Evolutionary conservation across 2,329 filamentous ascomycete species (phyloP), one percentile per base, ranked within the genome.

Genomic region (Lasiodiplodia theobromae): DNA sequence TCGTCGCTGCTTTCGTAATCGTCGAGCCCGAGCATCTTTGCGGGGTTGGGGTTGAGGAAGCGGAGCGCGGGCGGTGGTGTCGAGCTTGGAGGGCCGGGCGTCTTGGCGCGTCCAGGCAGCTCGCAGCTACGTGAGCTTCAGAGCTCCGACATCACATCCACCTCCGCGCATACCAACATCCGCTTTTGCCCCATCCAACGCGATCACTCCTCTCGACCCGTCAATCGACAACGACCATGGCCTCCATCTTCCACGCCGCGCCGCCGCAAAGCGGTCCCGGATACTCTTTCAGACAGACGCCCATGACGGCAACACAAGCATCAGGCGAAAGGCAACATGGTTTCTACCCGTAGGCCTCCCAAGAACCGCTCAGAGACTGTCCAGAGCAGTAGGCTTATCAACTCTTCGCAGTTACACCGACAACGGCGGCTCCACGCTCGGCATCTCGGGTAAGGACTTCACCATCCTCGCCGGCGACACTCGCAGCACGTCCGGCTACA

Each of bases 401-500:
- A 28, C 8, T 37, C 21, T 72, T 77, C 58, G 44, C 74, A 96
- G 92, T 75, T 99, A 99, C 83, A 96, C 96, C 73, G 95, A 99
- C 85, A 99, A 99, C 80, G 96, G 96, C 74, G 96, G 96, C 74
- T 97, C 94, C 70, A 98, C 96, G 67, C 89, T 99, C 68, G 96
- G 94, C 77, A 98, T 99, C 81, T 91, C 93, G 49, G 96, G 96
- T 74, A 89, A 90, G 78, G 92, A 96, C 85, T 99, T 98, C 86
- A 89, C 94, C 78, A 96, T 99, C 83, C 89, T 99, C 80, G 96
- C 96, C 54, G 96, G 96, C 82, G 96, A 99, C 85, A 99, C 96
- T 75, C 92, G 96, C 79, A 93, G 93, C 77, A 97, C 94, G 68
- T 92, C 92, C 72, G 96, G 96, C 79, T 99, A 81, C 89, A 97